Conservation (phyloP, 2,329 filamentous ascomycete genomes). For the Didymella glomerata region DNA sequence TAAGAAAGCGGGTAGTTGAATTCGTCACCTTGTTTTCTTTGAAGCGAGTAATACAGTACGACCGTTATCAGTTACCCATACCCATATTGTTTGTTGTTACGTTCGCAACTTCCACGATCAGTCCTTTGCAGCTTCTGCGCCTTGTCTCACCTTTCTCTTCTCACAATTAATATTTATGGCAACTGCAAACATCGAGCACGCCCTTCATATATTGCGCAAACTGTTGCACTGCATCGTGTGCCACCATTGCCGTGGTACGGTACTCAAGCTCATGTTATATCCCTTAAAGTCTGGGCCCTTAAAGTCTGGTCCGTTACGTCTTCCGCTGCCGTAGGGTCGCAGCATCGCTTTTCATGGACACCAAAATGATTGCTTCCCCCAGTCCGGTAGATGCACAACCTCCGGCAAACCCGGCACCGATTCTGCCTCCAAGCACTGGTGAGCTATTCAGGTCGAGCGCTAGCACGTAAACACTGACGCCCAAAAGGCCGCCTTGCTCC, state of each 20-base stretch:
- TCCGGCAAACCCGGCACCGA: background rate
- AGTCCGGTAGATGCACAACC: background rate
- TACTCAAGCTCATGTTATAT: background rate
- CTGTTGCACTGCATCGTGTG: background rate
- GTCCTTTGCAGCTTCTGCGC: background rate
- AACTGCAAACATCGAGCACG: constrained; percentile 1
- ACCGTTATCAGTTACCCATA: background rate
- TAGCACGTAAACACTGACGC: background rate
- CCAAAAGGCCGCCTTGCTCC: background rate
- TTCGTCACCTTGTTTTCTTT: background rate
- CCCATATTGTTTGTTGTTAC: background rate
- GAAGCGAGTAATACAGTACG: background rate
- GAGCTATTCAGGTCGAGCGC: background rate
- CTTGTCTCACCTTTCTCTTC: background rate
- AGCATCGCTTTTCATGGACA: background rate
- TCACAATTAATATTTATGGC: background rate
- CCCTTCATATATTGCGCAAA: background rate
- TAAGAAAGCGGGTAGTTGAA: background rate
- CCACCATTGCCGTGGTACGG: constrained; percentile 2
- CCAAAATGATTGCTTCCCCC: background rate
- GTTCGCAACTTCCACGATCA: background rate
- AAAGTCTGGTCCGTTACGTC: background rate
- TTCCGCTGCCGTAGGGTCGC: background rate
- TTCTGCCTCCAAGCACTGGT: background rate
- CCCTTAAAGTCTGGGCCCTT: background rate